A percentile compares a stretch with the other conserved stretches of the same genome.
Conservation (phyloP, 768 basidiomycete genomes). For the Trametes villosa region DNA sequence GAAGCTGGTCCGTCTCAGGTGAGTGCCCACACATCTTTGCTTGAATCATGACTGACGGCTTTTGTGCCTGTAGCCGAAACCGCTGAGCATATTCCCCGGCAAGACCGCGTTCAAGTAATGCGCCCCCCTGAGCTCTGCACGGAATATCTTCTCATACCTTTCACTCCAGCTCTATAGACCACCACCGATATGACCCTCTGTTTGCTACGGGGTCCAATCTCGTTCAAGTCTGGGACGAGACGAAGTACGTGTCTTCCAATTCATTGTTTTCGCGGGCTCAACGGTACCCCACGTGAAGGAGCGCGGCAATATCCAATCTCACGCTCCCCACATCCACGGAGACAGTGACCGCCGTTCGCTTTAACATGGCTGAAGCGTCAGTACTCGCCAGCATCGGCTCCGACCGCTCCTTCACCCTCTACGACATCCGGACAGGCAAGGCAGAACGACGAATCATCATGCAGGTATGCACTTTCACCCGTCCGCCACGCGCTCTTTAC, state of each 20-base stretch:
- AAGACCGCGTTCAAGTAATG: conserved; percentile 91
- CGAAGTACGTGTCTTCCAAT: conserved; percentile 59
- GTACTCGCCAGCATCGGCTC: conserved; percentile 95
- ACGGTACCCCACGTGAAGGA: conserved; percentile 49
- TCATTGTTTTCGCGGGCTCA: neutral
- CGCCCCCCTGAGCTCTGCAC: neutral
- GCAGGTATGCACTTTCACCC: conserved; percentile 57
- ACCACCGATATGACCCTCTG: conserved; percentile 84
- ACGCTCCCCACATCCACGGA: conserved; percentile 88
- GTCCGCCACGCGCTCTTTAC: no score
- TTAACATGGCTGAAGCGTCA: conserved; percentile 93
- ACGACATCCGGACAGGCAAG: conserved; percentile 96
- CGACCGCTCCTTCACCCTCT: conserved; percentile 94
- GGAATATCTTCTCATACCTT: neutral
- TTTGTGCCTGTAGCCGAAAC: conserved; percentile 42
- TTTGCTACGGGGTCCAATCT: conserved; percentile 94
- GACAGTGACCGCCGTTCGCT: conserved; percentile 85
- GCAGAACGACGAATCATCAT: conserved; percentile 91
- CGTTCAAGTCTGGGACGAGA: conserved; percentile 98
- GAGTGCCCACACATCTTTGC: neutral
- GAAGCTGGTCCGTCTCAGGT: conserved; percentile 47
- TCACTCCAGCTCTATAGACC: conserved; percentile 82
- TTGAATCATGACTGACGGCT: conserved; percentile 1
- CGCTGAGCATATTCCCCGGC: conserved; percentile 78
- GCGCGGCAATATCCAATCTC: conserved; percentile 82